These are phyloP conservation scores for Dryas alaskensis DNA, from an alignment of 306 rosid genomes.

Conservation along the genomic window DNA sequence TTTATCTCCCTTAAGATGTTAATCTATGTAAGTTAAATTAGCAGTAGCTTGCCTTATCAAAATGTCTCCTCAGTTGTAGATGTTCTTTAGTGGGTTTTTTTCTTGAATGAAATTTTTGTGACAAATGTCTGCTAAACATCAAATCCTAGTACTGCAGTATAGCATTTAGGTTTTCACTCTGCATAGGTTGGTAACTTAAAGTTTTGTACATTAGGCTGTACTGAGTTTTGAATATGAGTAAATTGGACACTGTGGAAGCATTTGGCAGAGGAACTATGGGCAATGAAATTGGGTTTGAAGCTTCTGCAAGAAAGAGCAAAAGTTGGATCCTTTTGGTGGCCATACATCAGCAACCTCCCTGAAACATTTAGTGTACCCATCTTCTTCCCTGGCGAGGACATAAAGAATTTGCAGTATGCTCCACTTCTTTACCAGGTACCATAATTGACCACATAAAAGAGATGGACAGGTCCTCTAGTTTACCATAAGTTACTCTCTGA, in stretches of 20 bases:
- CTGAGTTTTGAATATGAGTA: slow-evolving; percentile 73
- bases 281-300: slow-evolving; percentile 93
- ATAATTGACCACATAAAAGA: slow-evolving; percentile 1
- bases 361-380: slow-evolving; percentile 68
- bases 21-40: neutral
- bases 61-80: neutral
- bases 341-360: slow-evolving; percentile 88
- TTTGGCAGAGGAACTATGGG: slow-evolving; percentile 99
- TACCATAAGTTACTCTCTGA: too few species aligned
- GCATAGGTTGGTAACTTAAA: slow-evolving; percentile 44
- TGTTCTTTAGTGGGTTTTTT: neutral
- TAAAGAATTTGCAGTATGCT: slow-evolving; percentile 92
- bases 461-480: too few species aligned
- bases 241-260: slow-evolving; percentile 82
- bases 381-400: slow-evolving; percentile 80
- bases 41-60: neutral
- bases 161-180: slow-evolving; percentile 15
- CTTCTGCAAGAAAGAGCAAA: slow-evolving; percentile 92
- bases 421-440: slow-evolving; percentile 92
- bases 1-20: neutral
- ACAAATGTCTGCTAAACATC: neutral
- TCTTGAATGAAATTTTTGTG: neutral
- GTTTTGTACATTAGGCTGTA: slow-evolving; percentile 48
- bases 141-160: neutral
- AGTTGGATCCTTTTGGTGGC: slow-evolving; percentile 96